Conservation (phyloP, 495 filamentous ascomycete species). For the Hyaloscypha variabilis region DNA sequence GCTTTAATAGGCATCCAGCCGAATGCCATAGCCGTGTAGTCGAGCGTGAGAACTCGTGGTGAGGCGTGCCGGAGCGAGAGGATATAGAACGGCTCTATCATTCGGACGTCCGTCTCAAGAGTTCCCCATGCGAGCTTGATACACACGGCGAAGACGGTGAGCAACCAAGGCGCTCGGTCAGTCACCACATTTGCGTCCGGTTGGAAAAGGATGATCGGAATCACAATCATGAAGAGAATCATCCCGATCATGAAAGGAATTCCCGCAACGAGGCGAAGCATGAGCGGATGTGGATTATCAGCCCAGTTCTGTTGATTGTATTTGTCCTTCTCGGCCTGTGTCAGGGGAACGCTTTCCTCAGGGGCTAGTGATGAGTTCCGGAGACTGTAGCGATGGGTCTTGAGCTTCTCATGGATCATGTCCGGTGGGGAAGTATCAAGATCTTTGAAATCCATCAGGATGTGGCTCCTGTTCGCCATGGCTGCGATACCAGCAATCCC, state of each 20-base stretch:
- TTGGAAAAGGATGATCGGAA: slow-evolving; percentile 60
- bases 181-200: slow-evolving; percentile 54
- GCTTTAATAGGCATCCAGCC: slow-evolving; percentile 64
- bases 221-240: slow-evolving; percentile 50
- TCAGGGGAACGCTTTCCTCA: slow-evolving; percentile 39
- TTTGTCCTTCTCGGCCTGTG: slow-evolving; percentile 37
- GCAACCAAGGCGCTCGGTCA: slow-evolving; percentile 62
- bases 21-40: slow-evolving; percentile 72
- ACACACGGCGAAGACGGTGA: slow-evolving; percentile 62
- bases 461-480: slow-evolving; percentile 72
- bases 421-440: slow-evolving; percentile 66
- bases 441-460: slow-evolving; percentile 73
- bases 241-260: slow-evolving; percentile 57
- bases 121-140: slow-evolving; percentile 70
- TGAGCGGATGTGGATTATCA: slow-evolving; percentile 68
- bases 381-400: slow-evolving; percentile 64
- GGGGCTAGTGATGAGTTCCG: slow-evolving; percentile 67
- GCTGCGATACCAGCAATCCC: slow-evolving; percentile 75
- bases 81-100: slow-evolving; percentile 77
- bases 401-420: slow-evolving; percentile 66
- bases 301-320: slow-evolving; percentile 44
- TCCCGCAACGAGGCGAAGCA: slow-evolving; percentile 61
- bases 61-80: slow-evolving; percentile 64
- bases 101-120: slow-evolving; percentile 70
- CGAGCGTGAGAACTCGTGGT: slow-evolving; percentile 63